Evolutionary conservation across 495 filamentous ascomycete species (phyloP), one percentile per base, ranked within the genome.

Genomic region (Parachaetomium inaequale): DNA sequence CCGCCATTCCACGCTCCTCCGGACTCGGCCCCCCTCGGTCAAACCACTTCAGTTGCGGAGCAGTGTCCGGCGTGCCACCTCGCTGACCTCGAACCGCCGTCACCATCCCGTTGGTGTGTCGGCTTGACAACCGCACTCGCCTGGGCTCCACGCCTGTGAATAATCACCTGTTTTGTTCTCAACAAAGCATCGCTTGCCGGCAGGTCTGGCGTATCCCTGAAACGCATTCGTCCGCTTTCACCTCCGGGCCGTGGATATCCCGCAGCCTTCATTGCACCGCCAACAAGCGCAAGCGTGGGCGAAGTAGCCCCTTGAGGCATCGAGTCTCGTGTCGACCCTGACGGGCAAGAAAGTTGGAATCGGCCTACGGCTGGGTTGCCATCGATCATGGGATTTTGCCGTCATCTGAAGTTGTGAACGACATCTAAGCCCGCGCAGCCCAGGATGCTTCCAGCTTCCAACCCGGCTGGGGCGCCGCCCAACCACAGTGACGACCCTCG

Each of bases 381-480:
- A 15, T 61, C 62, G 64, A 70, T 61, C 29, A 71, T 73, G 68
- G 66, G 65, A 63, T 55, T 71, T 59, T 54, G 56, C 19, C 26
- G 47, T 17, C 53, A 3, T 32, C 26, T 58, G 26, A 34, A 26
- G 19, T 17, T 23, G 15, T 46, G 42, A 46, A 46, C 42, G n/a
- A 14, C 54, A 49, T 62, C 61, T 66, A 42, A 65, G 52, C 32
- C 55, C 60, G 26, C 49, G 63, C 56, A 54, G 63, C 53, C 63
- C 64, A 71, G 54, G 38, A 79, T 78, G 76, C 73, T 77, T 76
- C 73, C 74, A 64, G 74, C 74, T 70, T 69, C 75, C 63, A 75
- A 68, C 67, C 66, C 77, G 74, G 70, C 71, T 65, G 77, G 77
- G 69, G 73, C 72, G 54, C 75, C 77, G 65, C 72, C 75, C 43